Conservation (phyloP, 2,329 filamentous ascomycete species). For the Stromatinia cepivora region DNA sequence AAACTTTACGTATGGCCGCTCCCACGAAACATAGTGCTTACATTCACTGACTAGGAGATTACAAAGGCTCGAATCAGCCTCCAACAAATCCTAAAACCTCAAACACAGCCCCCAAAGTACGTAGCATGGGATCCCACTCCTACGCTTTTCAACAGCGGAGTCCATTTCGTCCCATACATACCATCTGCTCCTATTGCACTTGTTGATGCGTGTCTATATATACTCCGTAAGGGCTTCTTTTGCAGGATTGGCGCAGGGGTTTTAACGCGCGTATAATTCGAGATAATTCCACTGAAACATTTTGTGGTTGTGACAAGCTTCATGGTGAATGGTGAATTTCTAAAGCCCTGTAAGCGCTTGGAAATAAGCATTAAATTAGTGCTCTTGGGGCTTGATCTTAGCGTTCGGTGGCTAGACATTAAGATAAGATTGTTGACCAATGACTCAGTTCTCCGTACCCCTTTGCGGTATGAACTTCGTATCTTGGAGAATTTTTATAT, state of each 20-base stretch:
- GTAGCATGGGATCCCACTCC: not conserved
- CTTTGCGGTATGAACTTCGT: too few relatives aligned
- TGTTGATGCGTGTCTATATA: not conserved
- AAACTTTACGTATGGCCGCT: conserved; percentile 16
- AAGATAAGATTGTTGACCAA: not conserved
- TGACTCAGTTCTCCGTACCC: too few relatives aligned
- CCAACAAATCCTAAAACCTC: not conserved
- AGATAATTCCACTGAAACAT: not conserved
- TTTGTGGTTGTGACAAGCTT: not conserved
- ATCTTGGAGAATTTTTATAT: too few relatives aligned
- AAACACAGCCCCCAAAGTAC: conserved; percentile 2
- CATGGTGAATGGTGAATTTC: not conserved
- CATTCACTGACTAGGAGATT: conserved; percentile 8
- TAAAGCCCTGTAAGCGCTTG: not conserved
- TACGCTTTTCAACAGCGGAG: not conserved
- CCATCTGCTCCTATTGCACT: not conserved
- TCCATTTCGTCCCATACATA: not conserved
- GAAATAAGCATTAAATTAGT: not conserved
- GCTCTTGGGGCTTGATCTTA: not conserved
- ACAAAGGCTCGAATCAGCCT: not conserved
- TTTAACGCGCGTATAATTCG: not conserved
- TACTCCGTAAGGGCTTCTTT: not conserved
- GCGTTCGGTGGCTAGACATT: not conserved
- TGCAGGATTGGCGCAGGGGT: not conserved
- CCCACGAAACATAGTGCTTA: conserved; percentile 11